These are phyloP conservation scores for Casuarina cunninghamiana DNA, from an alignment of 306 rosid genomes.

Conservation along the genomic window DNA sequence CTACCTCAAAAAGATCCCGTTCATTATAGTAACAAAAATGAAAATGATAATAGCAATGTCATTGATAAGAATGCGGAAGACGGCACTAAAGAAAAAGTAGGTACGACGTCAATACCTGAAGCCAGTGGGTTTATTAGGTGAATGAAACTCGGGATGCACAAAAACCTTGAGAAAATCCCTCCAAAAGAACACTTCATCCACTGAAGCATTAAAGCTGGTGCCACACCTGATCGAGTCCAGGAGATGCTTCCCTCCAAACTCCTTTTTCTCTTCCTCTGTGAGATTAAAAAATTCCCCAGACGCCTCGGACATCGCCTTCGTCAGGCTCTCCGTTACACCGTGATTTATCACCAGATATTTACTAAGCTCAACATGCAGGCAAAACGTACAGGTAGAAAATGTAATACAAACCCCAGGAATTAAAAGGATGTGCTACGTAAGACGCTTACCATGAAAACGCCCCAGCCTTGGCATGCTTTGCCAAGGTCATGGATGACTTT, in stretches of 20 bases:
- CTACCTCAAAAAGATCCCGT: no score
- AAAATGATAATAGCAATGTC: no score
- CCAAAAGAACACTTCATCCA: constrained; percentile 44
- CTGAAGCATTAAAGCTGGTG: constrained; percentile 43
- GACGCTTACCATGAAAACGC: constrained; percentile 42
- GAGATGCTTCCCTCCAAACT: constrained; percentile 35
- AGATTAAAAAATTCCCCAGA: constrained; percentile 37
- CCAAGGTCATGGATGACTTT: constrained; percentile 39
- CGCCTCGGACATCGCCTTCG: constrained; percentile 34
- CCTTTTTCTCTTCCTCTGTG: constrained; percentile 44
- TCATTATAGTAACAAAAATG: no score
- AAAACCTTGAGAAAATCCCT: constrained; percentile 60
- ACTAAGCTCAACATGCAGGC: background rate
- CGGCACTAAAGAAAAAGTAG: no score
- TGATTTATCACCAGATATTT: constrained; percentile 38
- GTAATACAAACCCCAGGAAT: no score
- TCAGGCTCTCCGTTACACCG: constrained; percentile 26
- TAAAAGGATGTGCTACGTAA: no score
- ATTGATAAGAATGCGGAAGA: no score
- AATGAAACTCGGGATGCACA: constrained; percentile 54
- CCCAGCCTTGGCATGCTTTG: constrained; percentile 56
- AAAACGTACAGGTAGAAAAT: no score
- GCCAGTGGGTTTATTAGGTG: constrained; percentile 50
- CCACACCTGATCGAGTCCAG: constrained; percentile 44
- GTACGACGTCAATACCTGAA: constrained; percentile 40